phyloP scores from a whole-genome alignment of 441 rosid species.

The Populus tomentosa region DNA sequence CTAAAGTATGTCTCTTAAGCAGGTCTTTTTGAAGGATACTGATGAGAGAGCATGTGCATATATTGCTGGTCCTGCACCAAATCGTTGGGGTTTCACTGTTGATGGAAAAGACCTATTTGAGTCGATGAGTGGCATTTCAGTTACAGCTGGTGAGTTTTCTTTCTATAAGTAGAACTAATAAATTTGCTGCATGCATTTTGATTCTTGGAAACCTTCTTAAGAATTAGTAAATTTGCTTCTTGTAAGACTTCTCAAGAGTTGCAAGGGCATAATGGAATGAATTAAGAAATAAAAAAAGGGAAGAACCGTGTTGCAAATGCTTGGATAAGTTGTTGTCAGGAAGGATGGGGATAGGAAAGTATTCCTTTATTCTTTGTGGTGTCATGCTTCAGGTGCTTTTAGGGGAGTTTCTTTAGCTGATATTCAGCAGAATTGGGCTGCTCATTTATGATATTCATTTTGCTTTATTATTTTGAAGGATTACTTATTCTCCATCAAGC shows the following conservation, averaged over 20 bases:
- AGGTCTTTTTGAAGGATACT: slow-evolving; percentile 98
- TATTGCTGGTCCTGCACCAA: slow-evolving; percentile 99
- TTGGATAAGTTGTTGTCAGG: not conserved
- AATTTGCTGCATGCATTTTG: not conserved
- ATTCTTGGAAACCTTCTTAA: not conserved
- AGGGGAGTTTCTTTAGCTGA: not conserved
- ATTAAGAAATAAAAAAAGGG: not conserved
- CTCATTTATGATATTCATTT: not conserved
- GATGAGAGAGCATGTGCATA: slow-evolving; percentile 99
- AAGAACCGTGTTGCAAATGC: not conserved
- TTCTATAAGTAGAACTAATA: slow-evolving; percentile 3
- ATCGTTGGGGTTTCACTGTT: slow-evolving; percentile 94
- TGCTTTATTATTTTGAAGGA: not conserved
- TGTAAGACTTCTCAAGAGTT: not conserved
- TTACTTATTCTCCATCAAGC: not conserved
- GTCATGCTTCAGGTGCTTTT: not conserved
- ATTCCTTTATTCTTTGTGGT: not conserved
- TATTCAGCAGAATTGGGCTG: not conserved
- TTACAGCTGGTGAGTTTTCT: slow-evolving; percentile 47
- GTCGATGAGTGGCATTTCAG: slow-evolving; percentile 48
- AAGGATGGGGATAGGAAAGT: not conserved
- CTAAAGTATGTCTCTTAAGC: slow-evolving; percentile 23
- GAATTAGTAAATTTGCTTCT: not conserved
- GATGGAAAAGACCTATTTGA: slow-evolving; percentile 83
- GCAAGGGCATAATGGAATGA: too few species aligned